phyloP scores from a whole-genome alignment of 2,329 filamentous ascomycete genomes.

The Neofusicoccum kwambonambiense region DNA sequence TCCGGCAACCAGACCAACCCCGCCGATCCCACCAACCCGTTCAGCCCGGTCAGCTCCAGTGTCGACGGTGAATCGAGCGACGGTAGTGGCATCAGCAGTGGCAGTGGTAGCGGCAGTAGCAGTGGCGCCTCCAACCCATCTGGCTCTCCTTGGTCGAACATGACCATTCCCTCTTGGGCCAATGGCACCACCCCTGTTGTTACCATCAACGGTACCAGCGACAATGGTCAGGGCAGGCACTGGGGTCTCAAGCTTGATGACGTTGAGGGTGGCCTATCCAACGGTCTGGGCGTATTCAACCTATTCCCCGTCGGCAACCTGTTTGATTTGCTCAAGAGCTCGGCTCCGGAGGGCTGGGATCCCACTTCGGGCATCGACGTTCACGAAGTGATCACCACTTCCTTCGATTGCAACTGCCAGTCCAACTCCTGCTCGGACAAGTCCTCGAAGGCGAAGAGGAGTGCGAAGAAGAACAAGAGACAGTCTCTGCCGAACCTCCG shows the following conservation, averaged over 20 bases:
- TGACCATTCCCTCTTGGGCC: background rate
- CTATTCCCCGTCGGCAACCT: background rate
- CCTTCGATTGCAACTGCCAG: background rate
- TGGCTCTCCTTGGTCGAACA: background rate
- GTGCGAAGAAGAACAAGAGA: conserved; percentile 8
- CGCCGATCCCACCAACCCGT: background rate
- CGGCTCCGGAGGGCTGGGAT: background rate
- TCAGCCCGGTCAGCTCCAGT: background rate
- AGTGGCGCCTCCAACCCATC: background rate
- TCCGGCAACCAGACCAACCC: background rate
- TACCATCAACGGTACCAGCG: background rate
- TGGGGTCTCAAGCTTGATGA: background rate
- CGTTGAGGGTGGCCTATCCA: background rate
- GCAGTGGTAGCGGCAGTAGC: background rate
- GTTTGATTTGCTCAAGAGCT: conserved; percentile 4
- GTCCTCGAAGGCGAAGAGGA: background rate
- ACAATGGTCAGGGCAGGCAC: conserved; percentile 5
- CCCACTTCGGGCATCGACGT: background rate
- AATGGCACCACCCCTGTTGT: background rate
- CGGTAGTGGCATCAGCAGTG: background rate
- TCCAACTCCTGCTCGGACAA: background rate
- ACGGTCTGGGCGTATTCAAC: conserved; percentile 1
- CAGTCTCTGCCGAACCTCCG: background rate
- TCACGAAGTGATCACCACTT: background rate
- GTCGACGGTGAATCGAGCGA: background rate